Evolutionary conservation across 192 early-diverging fungal genomes (phyloP), one percentile per base, ranked within the genome.

Genomic region (Thoreauomyces humboldtii): DNA sequence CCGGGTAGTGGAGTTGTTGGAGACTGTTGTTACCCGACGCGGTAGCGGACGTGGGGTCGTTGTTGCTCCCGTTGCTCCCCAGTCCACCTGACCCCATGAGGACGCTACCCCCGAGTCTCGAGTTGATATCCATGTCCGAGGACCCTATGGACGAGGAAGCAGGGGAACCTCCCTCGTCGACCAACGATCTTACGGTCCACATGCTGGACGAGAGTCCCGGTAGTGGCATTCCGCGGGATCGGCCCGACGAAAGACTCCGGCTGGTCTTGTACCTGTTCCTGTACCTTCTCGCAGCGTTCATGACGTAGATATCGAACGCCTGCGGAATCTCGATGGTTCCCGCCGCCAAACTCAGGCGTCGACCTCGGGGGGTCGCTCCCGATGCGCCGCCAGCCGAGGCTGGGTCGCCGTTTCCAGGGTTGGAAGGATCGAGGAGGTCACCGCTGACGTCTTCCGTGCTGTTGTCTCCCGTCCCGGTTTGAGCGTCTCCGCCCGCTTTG

Each of bases 261-360:
- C 31, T 37, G 15, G 57, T 67, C 32, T 67, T 67, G 57, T 67
- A 67, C 27, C 65, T 55, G 34, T 67, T 21, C 22, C 45, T 24
- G 28, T 42, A 42, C 28, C 51, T 19, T 31, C 42, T n/a, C 22
- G 61, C 61, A 3, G 48, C 61, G 33, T 57, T 57, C 55, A 57
- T 57, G 27, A 63, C 46, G 33, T 43, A 65, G 32, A 54, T 73
- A 34, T 70, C 61, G n/a, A 70, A 62, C n/a, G 68, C 57, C 17
- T 69, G 65, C 33, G 78, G 72, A 44, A 80, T 76, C 34, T 77
- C 74, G 27, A 80, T 63, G 15, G 70, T 75, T 43, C 78, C 78
- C 0, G 78, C 73, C 9, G 74, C 74, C 22, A 72, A 45, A 12
- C 65, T 69, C 15, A 80, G 59, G 36, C 78, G 54, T 31, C 78